A percentile compares a stretch with the other conserved stretches of the same genome.
These are phyloP conservation scores for Penicillium sp. DNA, from an alignment of 2,329 filamentous ascomycete genomes.

Conservation along the genomic window DNA sequence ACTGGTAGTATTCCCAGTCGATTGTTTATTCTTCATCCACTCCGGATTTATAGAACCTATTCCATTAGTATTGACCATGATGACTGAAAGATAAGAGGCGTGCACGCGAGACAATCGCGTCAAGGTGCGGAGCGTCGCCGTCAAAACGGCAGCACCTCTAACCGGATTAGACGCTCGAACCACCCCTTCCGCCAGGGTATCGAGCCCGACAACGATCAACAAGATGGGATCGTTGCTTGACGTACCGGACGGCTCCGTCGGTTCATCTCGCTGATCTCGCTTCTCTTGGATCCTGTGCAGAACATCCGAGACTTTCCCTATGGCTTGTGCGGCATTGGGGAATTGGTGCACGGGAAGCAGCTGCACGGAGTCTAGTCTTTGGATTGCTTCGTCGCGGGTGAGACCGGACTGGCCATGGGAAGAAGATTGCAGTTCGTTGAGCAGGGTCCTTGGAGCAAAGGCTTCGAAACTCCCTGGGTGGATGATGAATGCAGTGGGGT, in stretches of 20 bases:
- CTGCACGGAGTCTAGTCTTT: conserved; percentile 32
- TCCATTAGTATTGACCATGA: conserved; percentile 38
- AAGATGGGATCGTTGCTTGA: conserved; percentile 14
- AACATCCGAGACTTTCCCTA: conserved; percentile 30
- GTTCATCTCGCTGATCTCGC: conserved; percentile 1
- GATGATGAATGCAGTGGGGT: conserved; percentile 34
- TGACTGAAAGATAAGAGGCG: conserved; percentile 28
- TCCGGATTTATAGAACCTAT: conserved; percentile 21
- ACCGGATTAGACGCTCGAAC: conserved; percentile 38
- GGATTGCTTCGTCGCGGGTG: conserved; percentile 30
- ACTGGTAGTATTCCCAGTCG: neutral
- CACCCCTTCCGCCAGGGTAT: conserved; percentile 36
- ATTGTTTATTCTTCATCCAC: neutral
- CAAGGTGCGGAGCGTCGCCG: conserved; percentile 32
- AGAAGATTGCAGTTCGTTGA: conserved; percentile 26
- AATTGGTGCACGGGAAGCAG: conserved; percentile 35
- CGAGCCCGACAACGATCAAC: conserved; percentile 38
- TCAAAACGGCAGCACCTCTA: conserved; percentile 34
- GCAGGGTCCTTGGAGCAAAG: conserved; percentile 32
- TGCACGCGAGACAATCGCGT: conserved; percentile 34
- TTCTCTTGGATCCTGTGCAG: conserved; percentile 22
- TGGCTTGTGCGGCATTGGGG: conserved; percentile 29
- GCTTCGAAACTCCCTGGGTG: conserved; percentile 30
- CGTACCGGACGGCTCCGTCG: neutral
- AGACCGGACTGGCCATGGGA: conserved; percentile 12